Base-by-base conservation (phyloP, 2,329 filamentous ascomycete genomes). In the Ascochyta rabiei region DNA sequence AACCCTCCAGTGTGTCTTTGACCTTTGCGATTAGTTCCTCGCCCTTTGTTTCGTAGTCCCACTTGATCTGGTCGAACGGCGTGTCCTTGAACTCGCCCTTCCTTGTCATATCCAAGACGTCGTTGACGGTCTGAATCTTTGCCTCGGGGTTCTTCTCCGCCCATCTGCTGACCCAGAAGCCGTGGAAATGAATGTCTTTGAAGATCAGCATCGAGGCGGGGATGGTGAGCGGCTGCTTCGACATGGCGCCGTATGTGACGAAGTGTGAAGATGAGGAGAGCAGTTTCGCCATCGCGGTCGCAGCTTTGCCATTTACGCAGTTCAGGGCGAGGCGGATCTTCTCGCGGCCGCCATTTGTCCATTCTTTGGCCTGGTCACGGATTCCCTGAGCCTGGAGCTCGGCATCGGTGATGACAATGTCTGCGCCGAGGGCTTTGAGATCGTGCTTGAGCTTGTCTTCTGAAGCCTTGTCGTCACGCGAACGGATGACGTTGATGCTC, bases 241-340 rank as follows among this genome's bases (percentile, higher is more conserved):
- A 87, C 95, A 99, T 99, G 45, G 90, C 93, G 23, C 95, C 95
- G 72, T 99, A 99, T 4, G 93, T 96, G 21, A 99, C 91, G 75
- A 98, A 81, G 52, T 89, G 87, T 1, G 85, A 89, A 19, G 85
- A 84, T 0, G 85, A 79, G 5, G 72, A 71, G 3, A 99, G 81
- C 6, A 84, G 83, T 68, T 92, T 90, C 6, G 93, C 89, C 69
- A 99, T 80, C 1, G 87, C 84, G 24, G 89, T 88, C 4, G 92
- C 91, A 10, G 88, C 86, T 73, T 93, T 91, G 5, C 95, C 95
- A 33, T 95, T 95, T 0, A 99, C 93, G 72, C 95, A 98, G 75
- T 99, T 99, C 54, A 99, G 76, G 0, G 87, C 95, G 1, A 99
- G 80, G 37, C 86, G 84, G 49, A 98, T 82, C 13, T 84, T 81